Percentiles rank a stretch among this genome's conserved stretches.
Evolutionary conservation across 345 rosid species (phyloP).

Genomic region (Citrus cavaleriei): DNA sequence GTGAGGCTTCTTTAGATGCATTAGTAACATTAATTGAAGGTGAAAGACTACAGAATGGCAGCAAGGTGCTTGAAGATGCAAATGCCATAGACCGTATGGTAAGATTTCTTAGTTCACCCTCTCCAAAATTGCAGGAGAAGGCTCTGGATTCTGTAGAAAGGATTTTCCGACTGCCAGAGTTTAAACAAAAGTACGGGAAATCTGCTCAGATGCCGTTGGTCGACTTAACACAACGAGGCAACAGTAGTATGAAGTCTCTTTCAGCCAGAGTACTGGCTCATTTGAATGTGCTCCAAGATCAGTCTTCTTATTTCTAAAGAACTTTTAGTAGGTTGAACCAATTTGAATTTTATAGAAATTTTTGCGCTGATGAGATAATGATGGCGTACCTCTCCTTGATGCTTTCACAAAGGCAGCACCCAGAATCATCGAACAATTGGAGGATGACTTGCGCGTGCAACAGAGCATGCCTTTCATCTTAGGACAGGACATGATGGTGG

Average conservation of each 20-base stretch:
- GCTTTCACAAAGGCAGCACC: not conserved
- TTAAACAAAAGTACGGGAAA: conserved; percentile 47
- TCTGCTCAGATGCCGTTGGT: conserved; percentile 62
- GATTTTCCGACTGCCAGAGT: conserved; percentile 59
- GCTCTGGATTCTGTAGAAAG: conserved; percentile 52
- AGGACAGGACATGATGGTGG: not conserved
- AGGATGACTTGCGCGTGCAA: not conserved
- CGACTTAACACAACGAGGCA: conserved; percentile 66
- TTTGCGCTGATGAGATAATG: not conserved
- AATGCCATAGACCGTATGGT: conserved; percentile 48
- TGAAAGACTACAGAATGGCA: conserved; percentile 47
- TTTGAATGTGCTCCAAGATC: conserved; percentile 58
- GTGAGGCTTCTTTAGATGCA: conserved; percentile 63
- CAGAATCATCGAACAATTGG: not conserved
- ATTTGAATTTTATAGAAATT: not conserved
- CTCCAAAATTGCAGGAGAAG: conserved; percentile 50
- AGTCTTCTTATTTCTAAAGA: conserved; percentile 58
- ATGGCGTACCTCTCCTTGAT: not conserved
- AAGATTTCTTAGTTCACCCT: conserved; percentile 47
- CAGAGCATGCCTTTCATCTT: not conserved
- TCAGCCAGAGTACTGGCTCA: conserved; percentile 67
- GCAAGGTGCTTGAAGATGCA: conserved; percentile 53
- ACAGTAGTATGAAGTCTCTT: conserved; percentile 49
- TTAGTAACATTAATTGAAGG: conserved; percentile 55
- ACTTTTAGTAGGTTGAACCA: not conserved